These are phyloP conservation scores for Ammopiptanthus mongolicus DNA, from an alignment of 306 rosid species.

Conservation along the genomic window DNA sequence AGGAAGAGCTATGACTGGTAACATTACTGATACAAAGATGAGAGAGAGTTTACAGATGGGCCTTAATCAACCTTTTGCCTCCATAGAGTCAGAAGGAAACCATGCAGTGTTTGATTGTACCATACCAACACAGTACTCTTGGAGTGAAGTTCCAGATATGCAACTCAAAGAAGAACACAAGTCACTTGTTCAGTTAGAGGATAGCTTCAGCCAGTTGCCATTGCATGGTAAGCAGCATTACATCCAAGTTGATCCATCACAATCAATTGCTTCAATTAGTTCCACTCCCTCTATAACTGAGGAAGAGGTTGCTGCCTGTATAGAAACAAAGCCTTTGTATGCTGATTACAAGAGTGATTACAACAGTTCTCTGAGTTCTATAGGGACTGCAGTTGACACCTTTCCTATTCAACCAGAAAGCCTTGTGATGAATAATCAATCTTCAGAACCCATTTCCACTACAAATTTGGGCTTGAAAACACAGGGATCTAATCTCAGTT, in stretches of 20 bases:
- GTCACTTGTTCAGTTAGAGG: constrained; percentile 36
- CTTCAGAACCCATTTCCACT: constrained; percentile 42
- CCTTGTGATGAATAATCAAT: constrained; percentile 37
- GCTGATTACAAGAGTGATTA: constrained; percentile 41
- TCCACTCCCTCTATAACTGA: constrained; percentile 36
- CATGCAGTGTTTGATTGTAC: constrained; percentile 39
- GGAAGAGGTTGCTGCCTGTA: constrained; percentile 35
- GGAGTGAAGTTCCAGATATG: constrained; percentile 45
- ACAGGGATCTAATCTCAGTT: constrained; percentile 42
- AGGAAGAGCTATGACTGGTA: constrained; percentile 30
- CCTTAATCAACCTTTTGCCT: constrained; percentile 35
- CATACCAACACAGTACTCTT: constrained; percentile 39
- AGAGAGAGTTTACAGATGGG: constrained; percentile 25
- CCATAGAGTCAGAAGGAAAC: constrained; percentile 54
- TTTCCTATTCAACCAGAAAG: constrained; percentile 45
- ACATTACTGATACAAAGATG: constrained; percentile 38
- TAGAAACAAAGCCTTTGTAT: constrained; percentile 42
- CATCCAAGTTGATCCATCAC: constrained; percentile 45
- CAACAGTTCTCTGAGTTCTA: constrained; percentile 35
- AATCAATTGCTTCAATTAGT: constrained; percentile 45
- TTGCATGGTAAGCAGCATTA: constrained; percentile 33
- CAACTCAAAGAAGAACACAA: constrained; percentile 44
- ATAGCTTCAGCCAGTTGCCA: constrained; percentile 51
- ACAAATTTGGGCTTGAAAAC: constrained; percentile 40
- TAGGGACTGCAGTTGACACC: constrained; percentile 35